These are phyloP conservation scores for Ichthyophonus hoferi DNA, from an alignment of 208 protist genomes.

Conservation along the genomic window DNA sequence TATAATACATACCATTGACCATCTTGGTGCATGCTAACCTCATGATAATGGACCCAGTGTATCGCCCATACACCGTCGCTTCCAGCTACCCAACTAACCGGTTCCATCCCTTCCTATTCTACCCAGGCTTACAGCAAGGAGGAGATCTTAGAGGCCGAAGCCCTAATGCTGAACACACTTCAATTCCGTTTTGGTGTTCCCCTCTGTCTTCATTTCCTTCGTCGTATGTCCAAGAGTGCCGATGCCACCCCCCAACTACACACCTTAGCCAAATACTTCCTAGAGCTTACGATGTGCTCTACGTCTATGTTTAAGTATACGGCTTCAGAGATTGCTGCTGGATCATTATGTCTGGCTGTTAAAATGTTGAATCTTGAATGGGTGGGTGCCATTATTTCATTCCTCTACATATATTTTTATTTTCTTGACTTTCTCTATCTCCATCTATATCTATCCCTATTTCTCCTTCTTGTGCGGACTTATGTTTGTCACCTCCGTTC, in stretches of 20 bases:
- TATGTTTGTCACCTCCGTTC: too few relatives aligned
- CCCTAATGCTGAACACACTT: conserved; percentile 52
- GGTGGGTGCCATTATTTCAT: conserved; percentile 7
- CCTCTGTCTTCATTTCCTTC: conserved; percentile 55
- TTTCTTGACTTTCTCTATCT: not conserved
- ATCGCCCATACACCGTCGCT: too few relatives aligned
- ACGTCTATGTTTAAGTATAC: conserved; percentile 65
- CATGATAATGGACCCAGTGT: too few relatives aligned
- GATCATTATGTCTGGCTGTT: conserved; percentile 17
- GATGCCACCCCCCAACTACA: conserved; percentile 46
- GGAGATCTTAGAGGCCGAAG: conserved; percentile 64
- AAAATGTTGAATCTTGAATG: conserved; percentile 29
- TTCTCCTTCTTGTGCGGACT: too few relatives aligned
- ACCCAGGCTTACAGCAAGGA: conserved; percentile 71
- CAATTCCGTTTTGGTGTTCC: conserved; percentile 56
- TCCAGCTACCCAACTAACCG: too few relatives aligned
- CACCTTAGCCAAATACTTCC: conserved; percentile 61
- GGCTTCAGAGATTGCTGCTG: conserved; percentile 38
- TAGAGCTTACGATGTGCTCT: conserved; percentile 62
- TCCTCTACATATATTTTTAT: not conserved
- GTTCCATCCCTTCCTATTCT: too few relatives aligned
- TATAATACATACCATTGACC: too few relatives aligned
- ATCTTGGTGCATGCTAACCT: too few relatives aligned
- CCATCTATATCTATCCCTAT: not conserved
- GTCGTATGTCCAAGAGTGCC: conserved; percentile 65